Evolutionary conservation across 805 yeast genomes (phyloP).

Genomic region (Cyberlindnera lachancei): DNA sequence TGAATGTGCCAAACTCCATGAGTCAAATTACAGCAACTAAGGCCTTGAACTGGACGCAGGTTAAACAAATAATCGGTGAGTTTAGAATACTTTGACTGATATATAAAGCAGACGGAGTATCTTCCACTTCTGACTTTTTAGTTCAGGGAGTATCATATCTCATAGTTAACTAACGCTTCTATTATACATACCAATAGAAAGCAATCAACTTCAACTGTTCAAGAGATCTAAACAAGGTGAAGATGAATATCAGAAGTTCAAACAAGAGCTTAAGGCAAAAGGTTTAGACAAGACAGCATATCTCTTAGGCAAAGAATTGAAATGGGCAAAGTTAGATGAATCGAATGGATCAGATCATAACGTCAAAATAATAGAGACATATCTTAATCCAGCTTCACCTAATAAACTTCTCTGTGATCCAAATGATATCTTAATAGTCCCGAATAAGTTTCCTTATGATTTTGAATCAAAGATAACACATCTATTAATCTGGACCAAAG

Average conservation of each 20-base stretch:
- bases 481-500: constrained; percentile 62
- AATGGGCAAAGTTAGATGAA: constrained; percentile 1
- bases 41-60: too few relatives aligned
- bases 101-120: too few relatives aligned
- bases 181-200: too few relatives aligned
- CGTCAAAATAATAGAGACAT: background rate
- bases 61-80: too few relatives aligned
- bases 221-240: background rate
- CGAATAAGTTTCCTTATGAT: constrained; percentile 62
- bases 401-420: background rate
- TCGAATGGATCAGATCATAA: too few relatives aligned
- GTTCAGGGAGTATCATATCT: too few relatives aligned
- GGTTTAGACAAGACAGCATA: background rate
- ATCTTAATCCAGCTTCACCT: background rate
- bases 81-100: too few relatives aligned
- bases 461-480: constrained; percentile 46
- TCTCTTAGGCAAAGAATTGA: background rate
- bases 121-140: too few relatives aligned
- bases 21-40: too few relatives aligned
- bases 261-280: background rate
- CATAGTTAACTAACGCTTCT: too few relatives aligned
- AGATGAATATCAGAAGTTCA: background rate
- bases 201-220: background rate
- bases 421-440: background rate
- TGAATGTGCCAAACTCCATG: too few relatives aligned